Base-by-base conservation (phyloP, 768 basidiomycete species). In the Tremella mesenterica region DNA sequence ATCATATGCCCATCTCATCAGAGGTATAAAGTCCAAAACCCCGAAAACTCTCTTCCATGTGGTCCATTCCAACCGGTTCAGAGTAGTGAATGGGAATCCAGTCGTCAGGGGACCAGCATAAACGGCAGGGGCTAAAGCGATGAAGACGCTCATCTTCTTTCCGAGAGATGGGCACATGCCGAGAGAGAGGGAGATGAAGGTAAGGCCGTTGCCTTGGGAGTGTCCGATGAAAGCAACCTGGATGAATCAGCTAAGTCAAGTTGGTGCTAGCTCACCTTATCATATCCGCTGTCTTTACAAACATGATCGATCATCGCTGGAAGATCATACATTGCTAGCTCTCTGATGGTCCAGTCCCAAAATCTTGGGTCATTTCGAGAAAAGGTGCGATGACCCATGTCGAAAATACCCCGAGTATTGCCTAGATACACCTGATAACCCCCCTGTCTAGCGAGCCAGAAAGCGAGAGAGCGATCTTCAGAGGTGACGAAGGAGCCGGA, bases 281-380 rank as follows among this genome's bases (percentile, higher is more conserved):
- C 74, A 58, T 77, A 76, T 4, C 77, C 77, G 0, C 77, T 77
- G 31, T 75, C 71, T 13, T 64, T 46, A 29, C 76, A 73, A 6
- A 78, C 77, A 61, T 78, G 76, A 28, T 78, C 75, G 3, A 79
- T 76, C 38, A 79, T 48, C 0, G 78, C 78, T 0, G 78, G 78
- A 13, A 79, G 59, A 60, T 79, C 78, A 62, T 78, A 78, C 67
- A 77, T 73, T 4, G 78, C 77, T 27, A 78, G 63, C 52, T 79
- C 78, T 7, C 77, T 63, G 52, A 79, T 78, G 14, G 78, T 79
- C 77, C 77, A 79, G 56, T 79, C 77, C 77, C 77, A 79, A 60
- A 79, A 78, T 13, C 77, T 61, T 3, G 78, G 78, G 54, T 79
- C 78, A 34, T 67, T 70, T 28, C 76, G 56, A 16, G 57, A 60